These are phyloP conservation scores for Mortierella antarctica DNA, from an alignment of 192 early-diverging fungal species.

Conservation along the genomic window DNA sequence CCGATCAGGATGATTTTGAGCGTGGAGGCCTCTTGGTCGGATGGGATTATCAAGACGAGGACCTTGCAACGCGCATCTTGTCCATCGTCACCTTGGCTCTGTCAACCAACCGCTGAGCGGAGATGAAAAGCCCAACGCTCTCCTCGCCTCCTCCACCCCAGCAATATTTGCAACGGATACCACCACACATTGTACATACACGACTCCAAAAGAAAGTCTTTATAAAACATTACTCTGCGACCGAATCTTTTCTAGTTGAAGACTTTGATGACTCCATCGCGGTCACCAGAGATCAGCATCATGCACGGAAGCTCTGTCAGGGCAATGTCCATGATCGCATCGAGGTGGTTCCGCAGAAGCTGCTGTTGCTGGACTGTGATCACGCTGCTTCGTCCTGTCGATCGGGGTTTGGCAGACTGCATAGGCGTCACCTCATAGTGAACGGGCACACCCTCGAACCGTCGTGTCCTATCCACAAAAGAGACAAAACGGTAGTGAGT, in stretches of 20 bases:
- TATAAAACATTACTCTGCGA: background rate
- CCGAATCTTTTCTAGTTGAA: conserved; percentile 13
- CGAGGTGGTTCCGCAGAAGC: conserved; percentile 73
- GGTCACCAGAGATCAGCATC: conserved; percentile 79
- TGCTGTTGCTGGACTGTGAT: conserved; percentile 63
- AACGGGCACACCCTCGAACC: conserved; percentile 64
- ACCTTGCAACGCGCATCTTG: conserved; percentile 69
- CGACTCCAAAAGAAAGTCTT: background rate
- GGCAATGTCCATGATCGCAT: conserved; percentile 77
- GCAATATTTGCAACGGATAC: background rate
- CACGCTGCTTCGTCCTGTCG: conserved; percentile 52
- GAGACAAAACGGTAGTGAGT: background rate
- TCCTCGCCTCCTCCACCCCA: background rate
- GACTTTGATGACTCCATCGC: conserved; percentile 85
- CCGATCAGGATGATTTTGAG: conserved; percentile 31
- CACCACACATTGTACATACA: conserved; percentile 7
- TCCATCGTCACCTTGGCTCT: conserved; percentile 56
- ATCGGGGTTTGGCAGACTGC: conserved; percentile 41
- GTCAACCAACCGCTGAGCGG: conserved; percentile 19
- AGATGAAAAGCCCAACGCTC: background rate
- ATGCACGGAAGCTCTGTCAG: conserved; percentile 76
- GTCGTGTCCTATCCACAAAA: conserved; percentile 58
- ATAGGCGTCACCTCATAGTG: conserved; percentile 66
- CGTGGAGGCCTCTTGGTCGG: conserved; percentile 57
- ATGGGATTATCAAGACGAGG: conserved; percentile 77